Evolutionary conservation across 768 basidiomycete species (phyloP), one percentile per base, ranked within the genome.

Genomic region (Agaricus sinodeliciosus): DNA sequence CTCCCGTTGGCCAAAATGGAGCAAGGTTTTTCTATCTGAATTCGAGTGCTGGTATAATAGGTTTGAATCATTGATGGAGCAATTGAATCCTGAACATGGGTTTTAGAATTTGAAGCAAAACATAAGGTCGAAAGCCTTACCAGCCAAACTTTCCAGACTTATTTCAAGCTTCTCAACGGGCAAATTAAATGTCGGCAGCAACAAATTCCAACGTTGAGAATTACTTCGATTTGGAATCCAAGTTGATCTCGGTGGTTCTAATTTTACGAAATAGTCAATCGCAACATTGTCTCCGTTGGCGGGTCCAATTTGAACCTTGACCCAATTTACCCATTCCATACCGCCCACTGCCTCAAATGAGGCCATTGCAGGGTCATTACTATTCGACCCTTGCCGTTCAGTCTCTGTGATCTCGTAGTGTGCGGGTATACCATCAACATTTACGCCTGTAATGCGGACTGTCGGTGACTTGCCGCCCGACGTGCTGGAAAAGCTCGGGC

Each of bases 111-210:
- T 26, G 11, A 26, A 45, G 54, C 19, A 12, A 51, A 15, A 40
- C 52, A 37, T 28, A 35, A 41, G 58, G 47, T 44, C 28, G 49
- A 48, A 26, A 19, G 22, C 62, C 79, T 55, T 63, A 85, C 88
- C 84, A 57, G 74, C 60, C 57, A 69, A 64, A 16, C 66, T 63
- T 43, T 82, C 80, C 46, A 90, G 63, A 18, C 72, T 71, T 1
- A 87, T 84, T 60, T 86, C 81, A 54, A 90, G 66, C 62, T 74
- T 72, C 42, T 82, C 82, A 40, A 90, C 70, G 6, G 86, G 80
- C n/a, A 89, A 67, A 3, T 79, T 64, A 60, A 91, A 91, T n/a
- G 80, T 79, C 7, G 89, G 89, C 41, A 91, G 63, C 42, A 85
- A 67, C 41, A 67, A 55, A 3, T 59, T 58, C 47, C 61, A 63